Base-by-base conservation (phyloP, 2,329 filamentous ascomycete species). In the Colletotrichum shisoi region DNA sequence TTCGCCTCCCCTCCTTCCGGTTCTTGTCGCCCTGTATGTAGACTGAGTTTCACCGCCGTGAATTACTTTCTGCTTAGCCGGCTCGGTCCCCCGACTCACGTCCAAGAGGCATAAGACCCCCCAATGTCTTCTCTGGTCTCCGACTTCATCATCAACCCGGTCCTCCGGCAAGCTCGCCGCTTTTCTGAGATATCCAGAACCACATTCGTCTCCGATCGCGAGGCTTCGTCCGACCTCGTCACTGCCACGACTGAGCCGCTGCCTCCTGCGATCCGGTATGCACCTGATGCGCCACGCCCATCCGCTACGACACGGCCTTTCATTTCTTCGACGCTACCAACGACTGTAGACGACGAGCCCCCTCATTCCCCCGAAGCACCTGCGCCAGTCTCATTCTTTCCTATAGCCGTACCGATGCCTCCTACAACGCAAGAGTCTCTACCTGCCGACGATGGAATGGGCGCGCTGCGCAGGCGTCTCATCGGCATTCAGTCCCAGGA, bases 401-500 rank as follows among this genome's bases (percentile, higher is more conserved):
- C 57, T n/a, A 61, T 53, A n/a, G 44, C 53, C 27, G 44, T 42
- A 7, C 54, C 66, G 17, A 65, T 61, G 57, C 51, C 48, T 21
- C 40, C 62, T 19, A 52, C 27, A 13, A 56, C 48, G 40, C n/a
- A 54, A 56, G 62, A 54, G 52, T 68, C 75, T 46, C 75, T 93
- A 46, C 91, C 91, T 1, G 92, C 90, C 74, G 90, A 94, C 73
- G 92, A 95, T 81, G 92, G 92, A 51, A 94, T 92, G 89, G 82
- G 85, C 19, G 77, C 80, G 62, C 77, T 94, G 72, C 84, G 92
- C 72, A 83, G 80, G 70, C 87, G 86, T 69, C 93, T 95, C 70
- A 83, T 90, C 67, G 81, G 81, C 24, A 90, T 94, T 69, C 90
- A 92, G 74, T 81, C 84, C 31, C 83, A 83, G 71, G 81, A 87